Evolutionary conservation across 257 asterid genomes (phyloP), one percentile per base, ranked within the genome.

Genomic region (Salvia splendens): DNA sequence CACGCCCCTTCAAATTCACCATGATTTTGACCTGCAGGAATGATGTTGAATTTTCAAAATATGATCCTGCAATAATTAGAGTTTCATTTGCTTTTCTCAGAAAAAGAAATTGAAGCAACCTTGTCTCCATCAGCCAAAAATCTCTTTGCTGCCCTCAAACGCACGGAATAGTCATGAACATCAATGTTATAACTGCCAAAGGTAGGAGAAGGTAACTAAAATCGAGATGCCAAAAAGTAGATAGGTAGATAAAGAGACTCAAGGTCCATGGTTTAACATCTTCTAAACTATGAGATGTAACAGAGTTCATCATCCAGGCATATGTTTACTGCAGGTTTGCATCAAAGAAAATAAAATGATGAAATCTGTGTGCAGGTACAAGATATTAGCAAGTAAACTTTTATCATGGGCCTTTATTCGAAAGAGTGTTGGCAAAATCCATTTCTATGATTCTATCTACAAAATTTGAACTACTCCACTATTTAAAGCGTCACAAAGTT

Each of bases 1-100:
- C 93, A 69, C 99, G 92, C 56, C 99, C 99, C 81, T 94, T 94
- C 80, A 94, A 79, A 76, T 73, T 94, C 70, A 94, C 97, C 56
- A 91, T 86, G 52, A 94, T 70, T 85, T 94, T 94, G 57, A 94
- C 97, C 99, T 94, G 85, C 82, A 79, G 49, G 61, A 65, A 53
- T 20, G 10, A 24, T 9, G 30, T 30, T 17, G 55, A 61, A 62
- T 30, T 52, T 52, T 69, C 58, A 75, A 42, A 45, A 64, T 47
- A 7, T 15, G 24, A 5, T 15, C 32, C 28, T 41, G 45, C 54
- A 32, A 17, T 59, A 42, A n/a, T 59, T 53, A 54, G 38, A 57
- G 68, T 58, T 57, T 20, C 58, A 56, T 53, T 43, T 4, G 43
- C 70, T 42, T 24, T 38, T 12, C 35, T 35, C 14, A 38, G 32